These are phyloP conservation scores for Neonectria neomacrospora DNA, from an alignment of 2,329 filamentous ascomycete species.

Conservation along the genomic window DNA sequence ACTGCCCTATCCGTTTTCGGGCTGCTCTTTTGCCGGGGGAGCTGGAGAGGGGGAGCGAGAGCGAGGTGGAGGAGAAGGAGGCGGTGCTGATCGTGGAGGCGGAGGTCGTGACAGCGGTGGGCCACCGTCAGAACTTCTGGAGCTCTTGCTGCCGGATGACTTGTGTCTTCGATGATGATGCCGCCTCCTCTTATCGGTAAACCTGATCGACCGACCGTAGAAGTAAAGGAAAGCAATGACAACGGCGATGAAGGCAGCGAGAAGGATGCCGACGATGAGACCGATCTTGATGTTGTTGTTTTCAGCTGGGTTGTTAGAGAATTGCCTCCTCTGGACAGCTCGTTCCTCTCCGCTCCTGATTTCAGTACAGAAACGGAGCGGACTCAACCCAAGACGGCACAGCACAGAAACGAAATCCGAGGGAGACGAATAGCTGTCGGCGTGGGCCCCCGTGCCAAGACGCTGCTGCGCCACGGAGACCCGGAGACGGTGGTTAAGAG, in stretches of 20 bases:
- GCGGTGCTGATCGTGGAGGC: slow-evolving; percentile 18
- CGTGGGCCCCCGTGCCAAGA: slow-evolving; percentile 21
- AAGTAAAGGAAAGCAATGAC: slow-evolving; percentile 52
- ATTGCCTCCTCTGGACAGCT: slow-evolving; percentile 38
- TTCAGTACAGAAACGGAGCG: slow-evolving; percentile 9
- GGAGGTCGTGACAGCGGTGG: slow-evolving; percentile 24
- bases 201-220: slow-evolving; percentile 54
- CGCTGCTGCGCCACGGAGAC: slow-evolving; percentile 21
- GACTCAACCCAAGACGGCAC: slow-evolving; percentile 21
- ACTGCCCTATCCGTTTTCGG: slow-evolving; percentile 28
- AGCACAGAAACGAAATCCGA: slow-evolving; percentile 3
- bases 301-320: slow-evolving; percentile 42
- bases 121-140: slow-evolving; percentile 44
- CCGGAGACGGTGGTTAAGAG: slow-evolving; percentile 26
- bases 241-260: slow-evolving; percentile 54
- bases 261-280: slow-evolving; percentile 55
- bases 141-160: slow-evolving; percentile 48
- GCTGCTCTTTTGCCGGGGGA: slow-evolving; percentile 19
- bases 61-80: slow-evolving; percentile 22
- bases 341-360: background rate
- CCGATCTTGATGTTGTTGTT: slow-evolving; percentile 57
- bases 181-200: slow-evolving; percentile 45
- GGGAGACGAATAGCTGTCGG: slow-evolving; percentile 24
- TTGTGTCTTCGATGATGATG: slow-evolving; percentile 40
- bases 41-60: slow-evolving; percentile 18